A percentile compares a stretch with the other conserved stretches of the same genome.
phyloP scores from a whole-genome alignment of 805 yeast genomes.

The Metschnikowia gelsemii region DNA sequence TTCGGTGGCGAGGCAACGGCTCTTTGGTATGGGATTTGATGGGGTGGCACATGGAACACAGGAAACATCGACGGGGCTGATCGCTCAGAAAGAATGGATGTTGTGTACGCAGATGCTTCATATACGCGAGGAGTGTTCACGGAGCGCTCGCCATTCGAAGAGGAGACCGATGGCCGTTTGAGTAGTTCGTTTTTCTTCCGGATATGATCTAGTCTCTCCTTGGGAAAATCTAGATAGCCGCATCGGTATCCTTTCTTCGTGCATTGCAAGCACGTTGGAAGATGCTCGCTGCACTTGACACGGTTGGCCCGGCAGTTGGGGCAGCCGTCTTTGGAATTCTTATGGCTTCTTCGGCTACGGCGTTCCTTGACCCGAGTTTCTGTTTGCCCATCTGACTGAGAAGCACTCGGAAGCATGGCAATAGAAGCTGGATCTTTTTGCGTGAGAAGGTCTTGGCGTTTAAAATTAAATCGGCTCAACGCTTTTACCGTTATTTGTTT shows the following conservation, averaged over 20 bases:
- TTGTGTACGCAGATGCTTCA: no score
- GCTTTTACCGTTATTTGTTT: no score
- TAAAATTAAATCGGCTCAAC: no score
- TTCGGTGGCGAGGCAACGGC: no score
- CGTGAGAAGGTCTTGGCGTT: no score
- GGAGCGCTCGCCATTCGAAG: no score
- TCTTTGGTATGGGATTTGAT: no score
- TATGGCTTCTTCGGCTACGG: constrained; percentile 28
- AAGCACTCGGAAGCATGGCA: constrained; percentile 2
- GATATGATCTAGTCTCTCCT: constrained; percentile 36
- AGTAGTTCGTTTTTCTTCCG: constrained; percentile 32
- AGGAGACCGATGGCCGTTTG: constrained; percentile 10
- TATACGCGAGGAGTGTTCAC: no score
- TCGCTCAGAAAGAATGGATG: no score
- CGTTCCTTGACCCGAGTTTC: constrained; percentile 19
- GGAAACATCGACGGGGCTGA: no score
- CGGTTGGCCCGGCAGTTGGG: constrained; percentile 45
- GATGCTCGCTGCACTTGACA: constrained; percentile 44
- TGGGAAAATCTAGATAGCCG: constrained; percentile 43
- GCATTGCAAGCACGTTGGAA: constrained; percentile 42
- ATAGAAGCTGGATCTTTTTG: not conserved
- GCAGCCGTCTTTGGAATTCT: constrained; percentile 35
- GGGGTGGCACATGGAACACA: no score
- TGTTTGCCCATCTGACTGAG: not conserved
- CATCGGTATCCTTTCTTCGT: constrained; percentile 38